These are phyloP conservation scores for Amphichorda felina DNA, from an alignment of 2,329 filamentous ascomycete species.

Conservation along the genomic window DNA sequence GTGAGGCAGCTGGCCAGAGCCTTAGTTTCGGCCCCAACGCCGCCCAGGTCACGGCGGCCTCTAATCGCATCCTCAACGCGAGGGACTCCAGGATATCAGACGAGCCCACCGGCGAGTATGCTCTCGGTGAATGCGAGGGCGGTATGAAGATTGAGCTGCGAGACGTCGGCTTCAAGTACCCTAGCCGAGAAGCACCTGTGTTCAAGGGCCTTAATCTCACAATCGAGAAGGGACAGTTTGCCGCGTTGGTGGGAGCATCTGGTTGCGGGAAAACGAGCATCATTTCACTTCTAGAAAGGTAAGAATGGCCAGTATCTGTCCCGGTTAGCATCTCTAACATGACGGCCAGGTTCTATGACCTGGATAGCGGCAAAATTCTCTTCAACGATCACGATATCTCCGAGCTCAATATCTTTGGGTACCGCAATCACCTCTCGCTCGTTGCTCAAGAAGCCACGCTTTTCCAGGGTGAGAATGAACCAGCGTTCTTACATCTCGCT, in stretches of 20 bases:
- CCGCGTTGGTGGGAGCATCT: conserved; percentile 56
- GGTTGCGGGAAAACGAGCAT: conserved; percentile 66
- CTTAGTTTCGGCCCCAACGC: conserved; percentile 57
- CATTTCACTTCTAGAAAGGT: conserved; percentile 47
- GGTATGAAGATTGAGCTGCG: conserved; percentile 45
- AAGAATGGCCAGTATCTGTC: background rate
- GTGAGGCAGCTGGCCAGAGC: conserved; percentile 54
- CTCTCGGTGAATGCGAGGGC: conserved; percentile 29
- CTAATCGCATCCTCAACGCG: conserved; percentile 46
- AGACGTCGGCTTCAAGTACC: conserved; percentile 49
- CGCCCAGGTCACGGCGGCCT: conserved; percentile 44
- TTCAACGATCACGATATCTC: conserved; percentile 51
- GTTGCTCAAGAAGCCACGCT: conserved; percentile 67
- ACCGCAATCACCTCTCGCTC: conserved; percentile 54
- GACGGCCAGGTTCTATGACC: conserved; percentile 58
- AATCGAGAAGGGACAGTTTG: conserved; percentile 58
- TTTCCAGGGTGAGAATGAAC: conserved; percentile 43
- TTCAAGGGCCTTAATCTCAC: conserved; percentile 51
- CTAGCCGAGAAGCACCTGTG: conserved; percentile 42
- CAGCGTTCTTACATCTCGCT: background rate
- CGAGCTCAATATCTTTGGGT: conserved; percentile 45
- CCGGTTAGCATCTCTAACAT: conserved; percentile 47
- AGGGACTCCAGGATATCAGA: conserved; percentile 27
- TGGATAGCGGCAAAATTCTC: conserved; percentile 50
- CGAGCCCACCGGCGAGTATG: conserved; percentile 32